These are phyloP conservation scores for Parastagonospora avenae DNA, from an alignment of 2,329 filamentous ascomycete species.

Conservation along the genomic window DNA sequence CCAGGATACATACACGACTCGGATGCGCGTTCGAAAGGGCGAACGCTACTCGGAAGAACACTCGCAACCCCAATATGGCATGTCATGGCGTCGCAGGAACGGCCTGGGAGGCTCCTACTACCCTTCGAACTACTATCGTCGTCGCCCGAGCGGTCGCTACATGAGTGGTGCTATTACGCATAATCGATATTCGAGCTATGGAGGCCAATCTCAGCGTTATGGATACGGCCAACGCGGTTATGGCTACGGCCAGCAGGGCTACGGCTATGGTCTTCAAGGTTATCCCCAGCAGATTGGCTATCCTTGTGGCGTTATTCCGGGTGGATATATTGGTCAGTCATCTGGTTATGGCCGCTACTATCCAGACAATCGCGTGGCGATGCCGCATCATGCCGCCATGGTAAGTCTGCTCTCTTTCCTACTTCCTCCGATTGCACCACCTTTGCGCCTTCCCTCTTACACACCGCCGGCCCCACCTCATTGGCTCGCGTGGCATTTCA, in stretches of 20 bases:
- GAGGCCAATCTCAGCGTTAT: conserved; percentile 3
- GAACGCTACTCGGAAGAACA: conserved; percentile 13
- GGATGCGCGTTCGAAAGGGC: conserved; percentile 18
- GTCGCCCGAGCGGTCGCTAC: conserved; percentile 17
- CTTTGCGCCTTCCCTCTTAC: conserved; percentile 10
- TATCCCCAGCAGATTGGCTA: conserved; percentile 4
- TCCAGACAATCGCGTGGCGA: conserved; percentile 17
- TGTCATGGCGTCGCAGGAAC: conserved; percentile 24
- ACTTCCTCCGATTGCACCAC: conserved; percentile 7
- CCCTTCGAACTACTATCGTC: conserved; percentile 31
- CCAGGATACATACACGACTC: conserved; percentile 21
- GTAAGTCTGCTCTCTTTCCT: conserved; percentile 29
- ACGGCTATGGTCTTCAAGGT: conserved; percentile 1
- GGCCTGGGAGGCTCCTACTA: conserved; percentile 33
- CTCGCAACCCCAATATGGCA: conserved; percentile 12
- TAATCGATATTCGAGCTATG: conserved; percentile 11
- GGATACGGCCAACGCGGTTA: conserved; percentile 2
- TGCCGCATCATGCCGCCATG: conserved; percentile 26
- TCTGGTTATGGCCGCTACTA: conserved; percentile 21
- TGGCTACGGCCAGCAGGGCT: too few relatives aligned
- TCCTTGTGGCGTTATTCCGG: conserved; percentile 5
- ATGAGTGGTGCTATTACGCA: conserved; percentile 3
- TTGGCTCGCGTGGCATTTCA: conserved; percentile 6
- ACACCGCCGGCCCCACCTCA: conserved; percentile 20
- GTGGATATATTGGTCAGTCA: conserved; percentile 4